A percentile compares a stretch with the other conserved stretches of the same genome.
These are phyloP conservation scores for Tuber melanosporum DNA, from an alignment of 495 filamentous ascomycete genomes.

Conservation along the genomic window DNA sequence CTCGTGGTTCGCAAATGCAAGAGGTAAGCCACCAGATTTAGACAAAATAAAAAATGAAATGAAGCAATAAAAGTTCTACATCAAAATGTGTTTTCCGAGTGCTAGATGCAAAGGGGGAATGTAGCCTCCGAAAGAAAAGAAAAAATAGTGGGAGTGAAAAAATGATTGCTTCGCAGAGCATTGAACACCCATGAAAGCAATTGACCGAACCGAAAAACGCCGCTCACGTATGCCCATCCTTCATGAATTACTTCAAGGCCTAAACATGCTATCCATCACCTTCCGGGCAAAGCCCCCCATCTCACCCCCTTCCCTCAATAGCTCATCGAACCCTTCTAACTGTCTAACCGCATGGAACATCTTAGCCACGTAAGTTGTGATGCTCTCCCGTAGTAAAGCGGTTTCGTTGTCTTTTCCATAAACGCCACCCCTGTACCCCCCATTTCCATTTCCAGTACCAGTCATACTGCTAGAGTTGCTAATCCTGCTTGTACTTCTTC, in stretches of 20 bases:
- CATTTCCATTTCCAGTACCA: conserved; percentile 15
- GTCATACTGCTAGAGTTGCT: conserved; percentile 28
- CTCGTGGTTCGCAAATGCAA: conserved; percentile 29
- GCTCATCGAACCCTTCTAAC: conserved; percentile 39
- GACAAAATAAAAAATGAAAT: not conserved
- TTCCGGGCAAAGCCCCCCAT: conserved; percentile 42
- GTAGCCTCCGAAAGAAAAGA: conserved; percentile 31
- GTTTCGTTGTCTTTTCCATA: conserved; percentile 42
- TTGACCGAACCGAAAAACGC: conserved; percentile 11
- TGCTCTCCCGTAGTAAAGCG: conserved; percentile 35
- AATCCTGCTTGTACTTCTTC: conserved; percentile 35
- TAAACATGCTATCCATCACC: conserved; percentile 43
- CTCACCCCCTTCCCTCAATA: conserved; percentile 41
- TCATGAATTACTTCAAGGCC: conserved; percentile 23
- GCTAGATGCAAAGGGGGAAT: conserved; percentile 30
- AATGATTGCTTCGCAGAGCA: conserved; percentile 19
- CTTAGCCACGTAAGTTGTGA: conserved; percentile 40
- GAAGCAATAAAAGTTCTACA: conserved; percentile 25
- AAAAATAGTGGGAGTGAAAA: conserved; percentile 13
- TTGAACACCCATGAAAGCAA: conserved; percentile 22
- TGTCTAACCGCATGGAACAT: conserved; percentile 41
- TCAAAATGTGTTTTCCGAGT: conserved; percentile 29
- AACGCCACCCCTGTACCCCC: conserved; percentile 24
- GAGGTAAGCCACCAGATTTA: conserved; percentile 28
- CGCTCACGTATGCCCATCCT: not conserved